These are phyloP conservation scores for Botryosphaeria dothidea DNA, from an alignment of 2,329 filamentous ascomycete genomes.

Conservation along the genomic window DNA sequence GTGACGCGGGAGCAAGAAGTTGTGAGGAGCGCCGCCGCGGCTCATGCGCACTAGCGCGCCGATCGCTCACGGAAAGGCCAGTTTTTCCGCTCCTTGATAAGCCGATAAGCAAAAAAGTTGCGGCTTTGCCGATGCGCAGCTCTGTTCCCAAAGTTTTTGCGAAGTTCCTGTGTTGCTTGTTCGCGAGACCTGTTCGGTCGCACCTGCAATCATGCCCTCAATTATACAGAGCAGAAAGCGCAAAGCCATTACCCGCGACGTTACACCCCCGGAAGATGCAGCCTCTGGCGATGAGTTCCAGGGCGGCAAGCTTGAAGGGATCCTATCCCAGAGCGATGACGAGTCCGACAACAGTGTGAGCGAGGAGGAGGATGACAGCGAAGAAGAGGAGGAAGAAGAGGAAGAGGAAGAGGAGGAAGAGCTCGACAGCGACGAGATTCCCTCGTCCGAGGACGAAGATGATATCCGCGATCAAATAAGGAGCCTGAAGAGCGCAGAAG, in stretches of 20 bases:
- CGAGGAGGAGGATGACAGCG: slow-evolving; percentile 26
- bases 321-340: slow-evolving; percentile 45
- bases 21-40: slow-evolving; percentile 8
- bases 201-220: slow-evolving; percentile 8
- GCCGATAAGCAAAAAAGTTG: slow-evolving; percentile 20
- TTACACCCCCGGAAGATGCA: slow-evolving; percentile 31
- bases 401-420: slow-evolving; percentile 34
- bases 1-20: slow-evolving; percentile 13
- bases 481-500: slow-evolving; percentile 40
- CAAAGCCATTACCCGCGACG: slow-evolving; percentile 42
- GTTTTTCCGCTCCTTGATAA: neutral
- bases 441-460: slow-evolving; percentile 42
- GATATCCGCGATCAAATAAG: slow-evolving; percentile 48
- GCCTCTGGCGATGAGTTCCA: slow-evolving; percentile 29
- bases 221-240: slow-evolving; percentile 40
- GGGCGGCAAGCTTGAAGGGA: slow-evolving; percentile 43
- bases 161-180: neutral
- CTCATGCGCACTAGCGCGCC: neutral
- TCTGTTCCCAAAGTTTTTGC: neutral
- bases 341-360: slow-evolving; percentile 33
- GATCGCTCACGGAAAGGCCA: too few species aligned
- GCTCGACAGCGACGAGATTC: slow-evolving; percentile 42
- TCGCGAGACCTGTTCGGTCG: neutral
- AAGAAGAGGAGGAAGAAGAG: slow-evolving; percentile 29
- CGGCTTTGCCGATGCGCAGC: neutral